Conservation (phyloP, 108 stramenopile species). For the Cyclotella kingstonii region DNA sequence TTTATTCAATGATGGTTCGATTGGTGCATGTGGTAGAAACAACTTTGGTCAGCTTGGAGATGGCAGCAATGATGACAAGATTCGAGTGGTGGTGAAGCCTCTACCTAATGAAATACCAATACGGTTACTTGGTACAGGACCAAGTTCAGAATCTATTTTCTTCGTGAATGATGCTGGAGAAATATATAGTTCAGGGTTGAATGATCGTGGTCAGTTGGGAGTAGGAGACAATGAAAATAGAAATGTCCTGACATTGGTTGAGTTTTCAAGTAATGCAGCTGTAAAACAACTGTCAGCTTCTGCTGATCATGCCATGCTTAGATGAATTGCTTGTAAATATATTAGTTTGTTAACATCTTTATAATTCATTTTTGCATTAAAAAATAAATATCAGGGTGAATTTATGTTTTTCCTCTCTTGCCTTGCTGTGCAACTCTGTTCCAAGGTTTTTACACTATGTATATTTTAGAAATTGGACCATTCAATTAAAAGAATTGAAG, state of each 20-base stretch:
- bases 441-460: too few species aligned
- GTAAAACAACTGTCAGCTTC: slow-evolving; percentile 23
- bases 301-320: slow-evolving; percentile 33
- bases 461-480: too few species aligned
- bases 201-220: slow-evolving; percentile 41
- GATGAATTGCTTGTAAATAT: background rate
- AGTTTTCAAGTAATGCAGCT: background rate
- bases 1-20: slow-evolving; percentile 45
- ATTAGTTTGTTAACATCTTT: background rate
- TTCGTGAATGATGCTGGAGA: slow-evolving; percentile 21
- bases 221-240: slow-evolving; percentile 28
- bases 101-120: slow-evolving; percentile 16
- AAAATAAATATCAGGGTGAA: too few species aligned
- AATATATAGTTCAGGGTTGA: slow-evolving; percentile 29
- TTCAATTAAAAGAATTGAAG: too few species aligned
- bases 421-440: too few species aligned
- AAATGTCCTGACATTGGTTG: slow-evolving; percentile 28
- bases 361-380: background rate
- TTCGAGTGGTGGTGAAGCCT: slow-evolving; percentile 22
- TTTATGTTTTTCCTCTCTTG: too few species aligned
- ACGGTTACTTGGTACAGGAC: slow-evolving; percentile 22
- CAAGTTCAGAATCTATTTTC: slow-evolving; percentile 36
- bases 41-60: slow-evolving; percentile 47
- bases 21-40: slow-evolving; percentile 57
- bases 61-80: slow-evolving; percentile 30